Evolutionary conservation across 1,139 yeast species (phyloP).

Genomic region (Eremothecium coryli): DNA sequence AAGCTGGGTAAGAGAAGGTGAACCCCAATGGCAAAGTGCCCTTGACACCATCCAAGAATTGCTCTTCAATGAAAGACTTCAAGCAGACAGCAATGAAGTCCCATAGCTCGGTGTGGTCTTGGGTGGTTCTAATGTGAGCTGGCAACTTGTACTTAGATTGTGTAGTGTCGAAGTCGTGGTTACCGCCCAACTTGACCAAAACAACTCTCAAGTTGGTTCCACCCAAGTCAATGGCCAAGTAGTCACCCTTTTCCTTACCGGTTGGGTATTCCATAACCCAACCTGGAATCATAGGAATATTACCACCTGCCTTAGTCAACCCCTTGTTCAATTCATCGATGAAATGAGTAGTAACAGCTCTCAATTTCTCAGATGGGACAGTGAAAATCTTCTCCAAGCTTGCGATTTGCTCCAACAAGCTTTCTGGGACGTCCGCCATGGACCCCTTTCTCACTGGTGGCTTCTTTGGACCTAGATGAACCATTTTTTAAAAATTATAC

Average conservation of each 20-base stretch:
- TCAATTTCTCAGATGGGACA: constrained; percentile 50
- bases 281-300: constrained; percentile 93
- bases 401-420: constrained; percentile 49
- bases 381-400: constrained; percentile 56
- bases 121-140: constrained; percentile 62
- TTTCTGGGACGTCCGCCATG: constrained; percentile 64
- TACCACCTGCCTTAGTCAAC: constrained; percentile 63
- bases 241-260: constrained; percentile 83
- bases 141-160: constrained; percentile 81
- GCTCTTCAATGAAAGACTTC: constrained; percentile 50
- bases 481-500: constrained; percentile 55
- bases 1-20: constrained; percentile 90
- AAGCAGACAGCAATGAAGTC: constrained; percentile 78
- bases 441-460: constrained; percentile 80
- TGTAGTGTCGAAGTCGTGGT: constrained; percentile 67
- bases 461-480: constrained; percentile 73
- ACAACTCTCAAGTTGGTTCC: constrained; percentile 93
- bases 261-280: constrained; percentile 95
- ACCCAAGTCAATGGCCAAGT: constrained; percentile 88
- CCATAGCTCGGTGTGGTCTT: constrained; percentile 63
- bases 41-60: constrained; percentile 51
- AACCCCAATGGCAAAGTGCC: constrained; percentile 69
- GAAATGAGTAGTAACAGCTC: constrained; percentile 60
- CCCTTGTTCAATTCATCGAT: constrained; percentile 71
- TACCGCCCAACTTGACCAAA: constrained; percentile 69